phyloP scores from a whole-genome alignment of 306 rosid species.

The Gillenia trifoliata region DNA sequence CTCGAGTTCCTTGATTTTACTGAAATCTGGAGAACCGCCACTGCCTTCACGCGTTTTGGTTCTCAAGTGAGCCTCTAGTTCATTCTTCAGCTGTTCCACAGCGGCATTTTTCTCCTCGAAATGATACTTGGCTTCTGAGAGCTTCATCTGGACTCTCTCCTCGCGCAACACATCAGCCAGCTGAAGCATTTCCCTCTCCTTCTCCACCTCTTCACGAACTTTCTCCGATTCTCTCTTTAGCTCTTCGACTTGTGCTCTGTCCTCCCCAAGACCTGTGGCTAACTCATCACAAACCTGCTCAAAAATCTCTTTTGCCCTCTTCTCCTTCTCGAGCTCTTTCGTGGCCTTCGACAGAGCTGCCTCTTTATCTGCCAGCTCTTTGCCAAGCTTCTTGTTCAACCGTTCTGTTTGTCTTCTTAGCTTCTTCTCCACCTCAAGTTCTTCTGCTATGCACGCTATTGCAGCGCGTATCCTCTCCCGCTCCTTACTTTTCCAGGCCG shows the following conservation, averaged over 20 bases:
- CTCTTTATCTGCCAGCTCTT: constrained; percentile 60
- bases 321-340: constrained; percentile 75
- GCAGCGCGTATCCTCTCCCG: constrained; percentile 58
- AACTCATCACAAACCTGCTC: constrained; percentile 83
- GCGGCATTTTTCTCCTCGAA: constrained; percentile 89
- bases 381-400: constrained; percentile 72
- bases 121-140: constrained; percentile 82
- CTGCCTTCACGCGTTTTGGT: constrained; percentile 35
- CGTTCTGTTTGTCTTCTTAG: constrained; percentile 73
- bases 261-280: constrained; percentile 78
- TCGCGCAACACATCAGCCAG: constrained; percentile 76
- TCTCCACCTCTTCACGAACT: constrained; percentile 72
- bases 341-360: constrained; percentile 43
- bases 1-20: constrained; percentile 63
- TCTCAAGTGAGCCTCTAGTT: constrained; percentile 56
- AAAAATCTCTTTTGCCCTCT: constrained; percentile 74
- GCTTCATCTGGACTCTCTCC: constrained; percentile 98
- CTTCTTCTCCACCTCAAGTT: constrained; percentile 75
- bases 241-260: constrained; percentile 76
- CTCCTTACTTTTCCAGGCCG: constrained; percentile 68
- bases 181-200: constrained; percentile 95
- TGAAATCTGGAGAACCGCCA: constrained; percentile 33
- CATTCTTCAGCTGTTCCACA: constrained; percentile 55
- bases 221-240: constrained; percentile 66
- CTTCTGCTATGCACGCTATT: constrained; percentile 46